Evolutionary conservation across 257 asterid species (phyloP).

Genomic region (Przewalskia tangutica): DNA sequence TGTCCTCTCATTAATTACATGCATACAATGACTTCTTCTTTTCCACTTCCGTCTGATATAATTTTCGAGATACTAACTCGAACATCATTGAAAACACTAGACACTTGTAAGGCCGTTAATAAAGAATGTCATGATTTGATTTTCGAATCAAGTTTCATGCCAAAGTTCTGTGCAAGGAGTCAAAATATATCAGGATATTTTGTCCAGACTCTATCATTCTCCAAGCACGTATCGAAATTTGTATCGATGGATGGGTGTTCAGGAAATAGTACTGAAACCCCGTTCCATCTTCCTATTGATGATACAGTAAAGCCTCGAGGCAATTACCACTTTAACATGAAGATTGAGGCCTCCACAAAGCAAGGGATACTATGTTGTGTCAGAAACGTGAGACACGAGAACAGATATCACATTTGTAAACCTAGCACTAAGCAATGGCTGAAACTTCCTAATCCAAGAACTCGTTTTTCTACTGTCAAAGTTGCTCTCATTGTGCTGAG

Average conservation of each 20-base stretch:
- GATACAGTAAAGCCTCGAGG: not conserved
- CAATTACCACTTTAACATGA: not conserved
- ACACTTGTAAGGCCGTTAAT: not conserved
- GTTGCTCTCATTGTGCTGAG: not conserved
- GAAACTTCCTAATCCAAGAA: slow-evolving; percentile 6
- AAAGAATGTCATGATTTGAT: not conserved
- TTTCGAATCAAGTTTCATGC: not conserved
- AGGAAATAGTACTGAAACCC: not conserved
- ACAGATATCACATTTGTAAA: not conserved
- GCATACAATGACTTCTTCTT: not conserved
- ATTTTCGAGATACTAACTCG: not conserved
- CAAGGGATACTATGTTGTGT: slow-evolving; percentile 10
- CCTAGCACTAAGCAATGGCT: slow-evolving; percentile 13
- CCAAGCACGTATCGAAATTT: not conserved
- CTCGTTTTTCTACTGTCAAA: not conserved
- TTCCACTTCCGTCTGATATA: not conserved
- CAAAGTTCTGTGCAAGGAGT: not conserved
- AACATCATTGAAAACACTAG: not conserved
- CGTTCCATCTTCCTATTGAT: not conserved
- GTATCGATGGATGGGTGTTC: not conserved
- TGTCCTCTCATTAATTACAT: not conserved
- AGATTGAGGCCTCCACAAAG: not conserved
- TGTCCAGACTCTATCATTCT: not conserved
- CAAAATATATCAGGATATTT: not conserved
- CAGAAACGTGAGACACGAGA: not conserved